phyloP scores from a whole-genome alignment of 78 protist genomes.

The Dictyostelium brefeldianum region DNA sequence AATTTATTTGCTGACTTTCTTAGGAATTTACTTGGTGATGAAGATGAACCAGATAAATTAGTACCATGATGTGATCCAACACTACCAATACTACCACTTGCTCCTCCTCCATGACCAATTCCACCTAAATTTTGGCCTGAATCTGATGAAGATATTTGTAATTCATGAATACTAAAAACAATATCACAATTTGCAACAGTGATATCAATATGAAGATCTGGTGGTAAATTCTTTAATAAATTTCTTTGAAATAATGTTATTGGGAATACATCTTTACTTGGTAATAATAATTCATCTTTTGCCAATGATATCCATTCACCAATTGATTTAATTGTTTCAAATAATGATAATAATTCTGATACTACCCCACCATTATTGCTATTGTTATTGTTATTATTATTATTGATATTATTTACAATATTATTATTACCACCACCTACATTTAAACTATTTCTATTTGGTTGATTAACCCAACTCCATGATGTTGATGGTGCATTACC shows the following conservation, averaged over 20 bases:
- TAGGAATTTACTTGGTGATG: constrained; percentile 34
- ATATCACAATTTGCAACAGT: constrained; percentile 59
- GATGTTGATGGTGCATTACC: neutral
- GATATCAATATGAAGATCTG: constrained; percentile 53
- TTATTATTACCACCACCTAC: neutral
- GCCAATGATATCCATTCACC: constrained; percentile 64
- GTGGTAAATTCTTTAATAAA: constrained; percentile 61
- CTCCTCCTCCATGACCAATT: neutral
- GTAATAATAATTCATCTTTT: constrained; percentile 53
- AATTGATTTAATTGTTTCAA: constrained; percentile 42
- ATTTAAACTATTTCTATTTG: neutral
- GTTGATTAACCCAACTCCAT: neutral
- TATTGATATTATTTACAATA: neutral
- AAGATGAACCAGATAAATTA: neutral
- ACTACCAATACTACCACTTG: neutral
- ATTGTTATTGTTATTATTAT: neutral
- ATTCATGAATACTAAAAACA: constrained; percentile 58
- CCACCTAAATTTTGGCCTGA: constrained; percentile 26
- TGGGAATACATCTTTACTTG: constrained; percentile 57
- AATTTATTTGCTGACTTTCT: constrained; percentile 16
- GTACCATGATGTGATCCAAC: neutral
- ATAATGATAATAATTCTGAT: constrained; percentile 44
- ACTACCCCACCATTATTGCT: neutral
- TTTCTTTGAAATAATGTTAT: constrained; percentile 39
- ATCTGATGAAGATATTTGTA: constrained; percentile 19